These are phyloP conservation scores for Aspergillus sp. DNA, from an alignment of 2,329 filamentous ascomycete species.

Conservation along the genomic window DNA sequence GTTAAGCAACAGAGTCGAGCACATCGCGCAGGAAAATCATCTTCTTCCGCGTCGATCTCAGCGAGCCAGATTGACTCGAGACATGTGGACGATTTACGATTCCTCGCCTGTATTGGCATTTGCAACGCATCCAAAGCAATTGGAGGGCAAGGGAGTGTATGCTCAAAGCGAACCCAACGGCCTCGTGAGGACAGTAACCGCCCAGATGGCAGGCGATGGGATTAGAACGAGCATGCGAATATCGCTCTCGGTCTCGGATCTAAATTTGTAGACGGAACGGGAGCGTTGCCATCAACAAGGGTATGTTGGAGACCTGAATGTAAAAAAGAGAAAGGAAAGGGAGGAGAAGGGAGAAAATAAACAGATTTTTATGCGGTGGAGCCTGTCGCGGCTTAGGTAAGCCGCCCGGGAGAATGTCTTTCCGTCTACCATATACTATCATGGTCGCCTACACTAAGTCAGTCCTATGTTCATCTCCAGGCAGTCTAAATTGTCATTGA, in stretches of 20 bases:
- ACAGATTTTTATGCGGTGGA: conserved; percentile 18
- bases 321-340: conserved; percentile 22
- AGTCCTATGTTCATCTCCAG: too few species aligned
- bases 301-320: conserved; percentile 41
- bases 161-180: conserved; percentile 47
- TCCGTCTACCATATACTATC: neutral
- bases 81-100: neutral
- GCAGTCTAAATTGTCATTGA: too few species aligned
- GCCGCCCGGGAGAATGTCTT: neutral
- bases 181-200: conserved; percentile 23
- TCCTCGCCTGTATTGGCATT: neutral
- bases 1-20: neutral
- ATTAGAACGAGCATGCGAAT: conserved; percentile 41
- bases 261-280: conserved; percentile 43
- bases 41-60: conserved; percentile 3
- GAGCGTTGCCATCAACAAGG: conserved; percentile 38
- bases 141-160: conserved; percentile 27
- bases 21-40: conserved; percentile 10
- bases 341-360: conserved; percentile 12
- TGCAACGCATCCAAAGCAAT: too few species aligned
- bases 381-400: conserved; percentile 14
- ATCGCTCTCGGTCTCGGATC: conserved; percentile 41
- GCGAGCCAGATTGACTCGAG: too few species aligned
- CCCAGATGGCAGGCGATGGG: conserved; percentile 30
- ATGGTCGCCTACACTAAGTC: too few species aligned